These are phyloP conservation scores for Fusarium sacchari DNA, from an alignment of 2,329 filamentous ascomycete species.

Conservation along the genomic window DNA sequence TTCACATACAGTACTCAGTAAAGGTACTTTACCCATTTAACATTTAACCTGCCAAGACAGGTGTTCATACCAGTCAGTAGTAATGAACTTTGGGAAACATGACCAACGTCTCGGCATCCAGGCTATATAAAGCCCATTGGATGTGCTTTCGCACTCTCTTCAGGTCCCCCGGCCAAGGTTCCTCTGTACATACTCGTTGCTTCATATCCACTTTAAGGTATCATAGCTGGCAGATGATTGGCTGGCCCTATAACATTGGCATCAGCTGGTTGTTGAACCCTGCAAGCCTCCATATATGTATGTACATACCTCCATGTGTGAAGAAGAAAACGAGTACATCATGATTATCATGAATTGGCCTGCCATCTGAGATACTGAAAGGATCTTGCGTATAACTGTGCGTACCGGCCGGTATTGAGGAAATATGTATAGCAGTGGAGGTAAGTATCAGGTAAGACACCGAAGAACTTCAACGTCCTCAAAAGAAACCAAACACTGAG, in stretches of 20 bases:
- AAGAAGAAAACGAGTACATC: neutral
- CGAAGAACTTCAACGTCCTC: neutral
- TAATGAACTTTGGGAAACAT: neutral
- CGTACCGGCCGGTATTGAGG: neutral
- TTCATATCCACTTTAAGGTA: conserved; percentile 3
- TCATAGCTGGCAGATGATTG: conserved; percentile 14
- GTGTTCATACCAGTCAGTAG: conserved; percentile 10
- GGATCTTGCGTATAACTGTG: neutral
- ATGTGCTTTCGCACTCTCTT: neutral
- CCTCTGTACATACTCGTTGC: neutral
- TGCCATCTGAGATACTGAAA: neutral
- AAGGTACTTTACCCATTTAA: neutral
- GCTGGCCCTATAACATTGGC: conserved; percentile 36
- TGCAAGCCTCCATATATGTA: too few species aligned
- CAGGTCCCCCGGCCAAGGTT: neutral
- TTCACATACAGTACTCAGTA: too few species aligned
- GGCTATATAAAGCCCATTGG: neutral
- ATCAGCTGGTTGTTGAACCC: conserved; percentile 12
- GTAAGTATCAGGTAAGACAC: neutral
- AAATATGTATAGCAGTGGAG: neutral
- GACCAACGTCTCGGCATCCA: neutral
- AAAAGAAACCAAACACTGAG: neutral
- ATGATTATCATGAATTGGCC: conserved; percentile 15
- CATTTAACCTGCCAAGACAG: conserved; percentile 8
- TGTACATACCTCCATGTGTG: too few species aligned